Conservation (phyloP, 2,329 filamentous ascomycete species). For the Orbilia javanica region DNA sequence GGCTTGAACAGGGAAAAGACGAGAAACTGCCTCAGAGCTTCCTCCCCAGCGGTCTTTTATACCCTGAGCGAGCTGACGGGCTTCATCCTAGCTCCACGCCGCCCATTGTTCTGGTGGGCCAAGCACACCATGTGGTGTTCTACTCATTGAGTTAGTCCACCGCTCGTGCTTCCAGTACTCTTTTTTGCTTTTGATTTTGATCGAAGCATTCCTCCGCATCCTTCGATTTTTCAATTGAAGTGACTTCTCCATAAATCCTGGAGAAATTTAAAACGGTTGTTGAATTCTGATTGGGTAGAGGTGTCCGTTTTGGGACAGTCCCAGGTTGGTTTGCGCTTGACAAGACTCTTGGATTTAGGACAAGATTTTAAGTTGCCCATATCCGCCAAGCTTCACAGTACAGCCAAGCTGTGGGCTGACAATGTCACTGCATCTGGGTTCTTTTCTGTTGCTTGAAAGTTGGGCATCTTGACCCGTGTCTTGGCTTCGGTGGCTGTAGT, state of each 20-base stretch:
- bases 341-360: slow-evolving; percentile 2
- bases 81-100: neutral
- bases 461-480: slow-evolving; percentile 11
- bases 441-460: neutral
- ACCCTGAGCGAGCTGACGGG: neutral
- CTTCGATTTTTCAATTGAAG: neutral
- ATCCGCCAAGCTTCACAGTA: slow-evolving; percentile 1
- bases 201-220: neutral
- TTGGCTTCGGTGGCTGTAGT: neutral
- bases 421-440: neutral
- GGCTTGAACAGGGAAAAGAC: neutral
- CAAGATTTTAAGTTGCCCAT: neutral
- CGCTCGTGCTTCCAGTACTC: neutral
- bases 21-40: neutral
- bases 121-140: slow-evolving; percentile 10
- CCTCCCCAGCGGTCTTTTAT: neutral
- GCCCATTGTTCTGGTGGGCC: neutral
- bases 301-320: neutral
- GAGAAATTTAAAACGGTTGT: slow-evolving; percentile 13
- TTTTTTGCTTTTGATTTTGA: neutral
- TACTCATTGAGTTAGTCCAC: neutral
- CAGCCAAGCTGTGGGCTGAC: slow-evolving; percentile 17
- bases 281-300: neutral
- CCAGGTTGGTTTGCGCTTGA: neutral
- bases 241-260: neutral